Base-by-base conservation (phyloP, 768 basidiomycete species). In the Xerocomellus amylosporus region DNA sequence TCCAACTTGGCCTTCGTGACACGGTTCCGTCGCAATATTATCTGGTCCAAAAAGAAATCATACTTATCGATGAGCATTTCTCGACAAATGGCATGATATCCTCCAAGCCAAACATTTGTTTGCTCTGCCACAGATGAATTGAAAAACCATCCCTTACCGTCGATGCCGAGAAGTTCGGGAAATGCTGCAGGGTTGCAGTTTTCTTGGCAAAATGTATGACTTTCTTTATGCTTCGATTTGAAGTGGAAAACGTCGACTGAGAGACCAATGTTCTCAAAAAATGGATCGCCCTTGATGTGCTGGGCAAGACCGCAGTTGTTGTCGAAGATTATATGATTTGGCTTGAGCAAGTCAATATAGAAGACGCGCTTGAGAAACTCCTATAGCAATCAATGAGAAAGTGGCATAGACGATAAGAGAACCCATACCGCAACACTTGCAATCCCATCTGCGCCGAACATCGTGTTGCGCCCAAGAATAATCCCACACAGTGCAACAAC, bases 31-130 rank as follows among this genome's bases (percentile, higher is more conserved):
- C 56, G 46, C 22, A 64, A 34, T 20, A 26, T 26, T 5, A 26
- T 26, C 24, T 24, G 24, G 24, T 24, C 24, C 24, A 24, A 24
- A 24, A 24, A 30, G 26, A 26, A 26, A 26, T 26, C 26, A 8
- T 66, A 73, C 58, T 64, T 64, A 1, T 52, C 58, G 3, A 59
- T 55, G 0, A 60, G n/a, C 74, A 75, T 76, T 61, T 76, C 72
- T 4, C 65, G 26, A n/a, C 64, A 65, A 0, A 75, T 74, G 0
- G 67, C 52, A 15, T 64, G 62, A 44, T 70, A 53, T 0, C 74
- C 72, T 0, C 74, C 73, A 20, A 78, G 46, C 79, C 79, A 79
- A 0, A 58, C 30, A 43, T 75, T 74, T 10, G 45, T 66, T 67
- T 59, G 70, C 58, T 77, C 74, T 62, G 53, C 75, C 38, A 22